Base-by-base conservation (phyloP, 345 rosid species). In the Laguncularia racemosa region DNA sequence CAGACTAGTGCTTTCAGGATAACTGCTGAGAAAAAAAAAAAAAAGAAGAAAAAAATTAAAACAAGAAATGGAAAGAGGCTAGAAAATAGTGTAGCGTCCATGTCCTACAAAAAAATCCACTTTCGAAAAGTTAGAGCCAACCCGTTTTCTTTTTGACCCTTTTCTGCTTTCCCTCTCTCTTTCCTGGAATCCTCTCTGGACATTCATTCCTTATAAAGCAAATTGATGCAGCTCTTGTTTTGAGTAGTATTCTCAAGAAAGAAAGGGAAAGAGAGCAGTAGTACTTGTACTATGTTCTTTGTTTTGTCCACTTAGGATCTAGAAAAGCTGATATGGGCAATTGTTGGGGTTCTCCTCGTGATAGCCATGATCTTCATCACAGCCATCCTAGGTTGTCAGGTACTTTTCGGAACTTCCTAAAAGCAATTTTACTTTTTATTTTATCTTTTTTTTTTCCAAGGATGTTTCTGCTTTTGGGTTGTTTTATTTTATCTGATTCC, bases 261-360 rank as follows among this genome's bases (percentile, higher is more conserved):
- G 40, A 33, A 33, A 4, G 40, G 7, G 4, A 33, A 23, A 23
- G 40, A 7, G 40, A 33, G 7, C 7, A 6, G 10, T 33, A 33
- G 9, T 33, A 33, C 7, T 33, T 33, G 40, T 33, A 9, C 0
- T 7, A 23, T 6, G 28, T 23, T 23, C 28, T 23, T 23, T 23
- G 28, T 6, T 23, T 23, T 23, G 28, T 23, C 28, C 28, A 23
- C 5, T 23, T 23, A 23, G 4, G 28, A 23, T 23, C 1, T 23
- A 23, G 40, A 33, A 33, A 26, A 33, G 40, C 1, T 33, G 33
- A 20, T 15, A 64, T 64, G 67, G 67, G 67, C 6, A 64, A 15
- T 43, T 64, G 67, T 60, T 64, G 53, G 61, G 49, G 50, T 13
- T 43, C 61, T 16, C 61, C 67, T 20, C 14, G 49, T 56, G 43